Percentiles rank a stretch among this genome's conserved stretches.
Evolutionary conservation across 1,284 basidiomycete genomes (phyloP).

Genomic region (Irpex sp.): DNA sequence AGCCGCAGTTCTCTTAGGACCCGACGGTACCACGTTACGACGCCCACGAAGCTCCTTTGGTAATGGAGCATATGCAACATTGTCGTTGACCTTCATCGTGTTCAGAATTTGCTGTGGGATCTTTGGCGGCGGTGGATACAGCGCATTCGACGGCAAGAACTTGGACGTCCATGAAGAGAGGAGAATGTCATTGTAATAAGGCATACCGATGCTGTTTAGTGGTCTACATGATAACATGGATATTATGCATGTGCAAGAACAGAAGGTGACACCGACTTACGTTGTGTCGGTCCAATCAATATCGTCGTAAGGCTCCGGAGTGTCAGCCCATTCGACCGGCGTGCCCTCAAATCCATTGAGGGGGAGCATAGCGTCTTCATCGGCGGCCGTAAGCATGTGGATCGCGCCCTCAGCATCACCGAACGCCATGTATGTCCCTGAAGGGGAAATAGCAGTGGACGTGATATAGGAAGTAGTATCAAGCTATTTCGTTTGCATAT

Average conservation of each 20-base stretch:
- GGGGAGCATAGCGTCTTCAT: constrained; percentile 62
- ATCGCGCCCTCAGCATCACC: constrained; percentile 87
- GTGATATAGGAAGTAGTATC: constrained; percentile 75
- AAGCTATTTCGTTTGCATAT: constrained; percentile 38
- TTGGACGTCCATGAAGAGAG: constrained; percentile 77
- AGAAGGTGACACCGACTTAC: neutral
- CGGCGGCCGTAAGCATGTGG: constrained; percentile 79
- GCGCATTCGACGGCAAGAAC: constrained; percentile 40
- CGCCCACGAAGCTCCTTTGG: constrained; percentile 83
- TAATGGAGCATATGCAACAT: constrained; percentile 82
- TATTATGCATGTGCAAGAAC: neutral
- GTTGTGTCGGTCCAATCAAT: constrained; percentile 71
- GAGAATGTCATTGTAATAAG: constrained; percentile 76
- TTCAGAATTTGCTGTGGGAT: constrained; percentile 78
- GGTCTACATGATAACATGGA: constrained; percentile 46
- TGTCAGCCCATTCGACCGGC: constrained; percentile 83
- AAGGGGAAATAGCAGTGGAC: constrained; percentile 80
- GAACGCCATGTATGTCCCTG: constrained; percentile 89
- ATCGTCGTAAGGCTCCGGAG: constrained; percentile 62
- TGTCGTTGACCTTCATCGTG: constrained; percentile 84
- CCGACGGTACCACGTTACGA: constrained; percentile 68
- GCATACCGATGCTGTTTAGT: constrained; percentile 88
- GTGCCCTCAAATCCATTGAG: constrained; percentile 89
- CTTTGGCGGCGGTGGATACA: constrained; percentile 65
- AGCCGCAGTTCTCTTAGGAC: constrained; percentile 46